phyloP scores from a whole-genome alignment of 129 eudicot species.

The Tagetes patula region DNA sequence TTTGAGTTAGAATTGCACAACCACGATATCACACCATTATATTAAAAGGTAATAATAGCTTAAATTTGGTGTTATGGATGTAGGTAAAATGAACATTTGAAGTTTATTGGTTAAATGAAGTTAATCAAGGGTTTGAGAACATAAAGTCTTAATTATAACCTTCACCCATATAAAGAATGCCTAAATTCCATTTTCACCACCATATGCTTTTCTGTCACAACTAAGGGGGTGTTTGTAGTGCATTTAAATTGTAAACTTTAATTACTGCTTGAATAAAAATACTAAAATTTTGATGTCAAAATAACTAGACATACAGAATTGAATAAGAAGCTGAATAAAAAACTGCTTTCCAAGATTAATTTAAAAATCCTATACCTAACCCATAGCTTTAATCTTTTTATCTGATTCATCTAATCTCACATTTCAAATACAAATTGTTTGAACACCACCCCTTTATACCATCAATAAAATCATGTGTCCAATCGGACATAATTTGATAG shows the following conservation, averaged over 20 bases:
- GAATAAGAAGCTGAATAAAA: neutral
- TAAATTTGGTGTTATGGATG: neutral
- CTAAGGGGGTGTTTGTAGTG: neutral
- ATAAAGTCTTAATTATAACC: neutral
- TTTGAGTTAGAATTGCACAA: neutral
- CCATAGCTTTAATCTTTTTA: neutral
- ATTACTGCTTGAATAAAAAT: neutral
- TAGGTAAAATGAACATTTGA: neutral
- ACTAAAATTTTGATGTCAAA: neutral
- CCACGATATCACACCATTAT: slow-evolving; percentile 5
- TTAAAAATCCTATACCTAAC: neutral
- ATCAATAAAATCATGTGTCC: slow-evolving; percentile 6
- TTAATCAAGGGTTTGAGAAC: neutral
- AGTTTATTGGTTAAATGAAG: slow-evolving; percentile 13
- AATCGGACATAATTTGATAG: slow-evolving; percentile 4
- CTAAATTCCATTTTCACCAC: neutral
- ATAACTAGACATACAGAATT: neutral
- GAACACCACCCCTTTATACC: neutral
- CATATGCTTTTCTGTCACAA: neutral
- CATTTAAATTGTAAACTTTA: neutral
- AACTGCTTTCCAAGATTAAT: neutral
- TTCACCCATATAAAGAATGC: neutral
- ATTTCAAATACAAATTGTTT: neutral
- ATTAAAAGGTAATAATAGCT: slow-evolving; percentile 2
- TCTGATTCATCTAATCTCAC: neutral